Conservation (phyloP, 2,329 filamentous ascomycete genomes). For the Juglanconis juglandina region DNA sequence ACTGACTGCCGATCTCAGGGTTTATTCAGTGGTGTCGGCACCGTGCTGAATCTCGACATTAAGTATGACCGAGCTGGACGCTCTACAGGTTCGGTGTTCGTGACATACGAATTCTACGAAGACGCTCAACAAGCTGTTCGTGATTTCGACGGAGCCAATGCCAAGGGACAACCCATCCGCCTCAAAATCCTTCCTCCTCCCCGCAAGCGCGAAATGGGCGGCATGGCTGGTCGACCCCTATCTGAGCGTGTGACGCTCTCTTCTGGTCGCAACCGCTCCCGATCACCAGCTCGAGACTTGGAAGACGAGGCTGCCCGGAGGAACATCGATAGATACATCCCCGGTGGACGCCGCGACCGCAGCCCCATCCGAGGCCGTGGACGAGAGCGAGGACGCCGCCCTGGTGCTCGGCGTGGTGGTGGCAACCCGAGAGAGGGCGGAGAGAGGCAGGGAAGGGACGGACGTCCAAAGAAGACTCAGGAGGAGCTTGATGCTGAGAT, state of each 20-base stretch:
- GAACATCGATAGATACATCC: conserved; percentile 77
- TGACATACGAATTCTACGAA: conserved; percentile 69
- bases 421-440: conserved; percentile 38
- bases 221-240: conserved; percentile 54
- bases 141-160: conserved; percentile 87
- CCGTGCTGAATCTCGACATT: conserved; percentile 65
- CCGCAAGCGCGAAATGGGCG: conserved; percentile 47
- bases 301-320: conserved; percentile 60
- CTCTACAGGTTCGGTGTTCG: conserved; percentile 78
- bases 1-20: conserved; percentile 54
- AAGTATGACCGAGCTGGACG: conserved; percentile 85
- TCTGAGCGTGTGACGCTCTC: conserved; percentile 59
- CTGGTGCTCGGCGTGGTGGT: conserved; percentile 37
- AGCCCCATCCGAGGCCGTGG: conserved; percentile 51
- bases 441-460: conserved; percentile 44
- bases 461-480: conserved; percentile 76
- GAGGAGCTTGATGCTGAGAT: conserved; percentile 95
- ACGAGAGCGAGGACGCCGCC: conserved; percentile 40
- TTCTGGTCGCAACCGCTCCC: conserved; percentile 59
- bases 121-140: conserved; percentile 73
- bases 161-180: conserved; percentile 81
- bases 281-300: conserved; percentile 45
- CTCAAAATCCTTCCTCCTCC: conserved; percentile 60
- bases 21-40: conserved; percentile 75
- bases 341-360: conserved; percentile 55